phyloP scores from a whole-genome alignment of 192 early-diverging fungal genomes.

The Endogone sp. region DNA sequence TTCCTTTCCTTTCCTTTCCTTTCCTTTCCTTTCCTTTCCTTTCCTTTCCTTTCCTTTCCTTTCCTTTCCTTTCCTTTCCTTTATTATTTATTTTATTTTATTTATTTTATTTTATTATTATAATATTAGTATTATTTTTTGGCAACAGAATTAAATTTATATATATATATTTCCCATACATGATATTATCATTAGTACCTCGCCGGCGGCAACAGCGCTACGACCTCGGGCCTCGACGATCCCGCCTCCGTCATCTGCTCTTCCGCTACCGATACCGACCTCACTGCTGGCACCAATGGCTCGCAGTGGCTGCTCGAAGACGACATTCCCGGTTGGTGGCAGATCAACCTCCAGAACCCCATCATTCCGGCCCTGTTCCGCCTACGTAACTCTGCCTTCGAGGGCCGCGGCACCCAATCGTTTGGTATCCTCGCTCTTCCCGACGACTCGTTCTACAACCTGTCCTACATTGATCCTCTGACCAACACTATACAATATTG shows the following conservation, averaged over 20 bases:
- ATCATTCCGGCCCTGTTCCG: conserved; percentile 62
- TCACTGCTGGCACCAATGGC: conserved; percentile 3
- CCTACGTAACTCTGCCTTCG: conserved; percentile 53
- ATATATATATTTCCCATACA: no score
- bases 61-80: no score
- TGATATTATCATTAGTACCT: conserved; percentile 15
- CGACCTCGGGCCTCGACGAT: conserved; percentile 28
- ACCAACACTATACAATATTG: conserved; percentile 36
- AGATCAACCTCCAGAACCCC: conserved; percentile 48
- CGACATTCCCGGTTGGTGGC: conserved; percentile 64
- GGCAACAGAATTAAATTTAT: no score
- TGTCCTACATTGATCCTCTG: conserved; percentile 63
- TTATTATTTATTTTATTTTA: no score
- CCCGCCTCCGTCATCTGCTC: conserved; percentile 29
- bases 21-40: no score
- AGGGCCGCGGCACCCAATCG: conserved; percentile 57
- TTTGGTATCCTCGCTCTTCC: conserved; percentile 61
- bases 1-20: no score
- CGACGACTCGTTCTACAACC: conserved; percentile 47
- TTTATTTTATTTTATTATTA: no score
- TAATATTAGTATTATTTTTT: no score
- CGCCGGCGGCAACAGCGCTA: conserved; percentile 48
- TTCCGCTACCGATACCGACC: conserved; percentile 7
- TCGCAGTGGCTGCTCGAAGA: conserved; percentile 70
- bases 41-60: no score